Conservation (phyloP, 208 protist species). For the Wallacemonas sp. region DNA sequence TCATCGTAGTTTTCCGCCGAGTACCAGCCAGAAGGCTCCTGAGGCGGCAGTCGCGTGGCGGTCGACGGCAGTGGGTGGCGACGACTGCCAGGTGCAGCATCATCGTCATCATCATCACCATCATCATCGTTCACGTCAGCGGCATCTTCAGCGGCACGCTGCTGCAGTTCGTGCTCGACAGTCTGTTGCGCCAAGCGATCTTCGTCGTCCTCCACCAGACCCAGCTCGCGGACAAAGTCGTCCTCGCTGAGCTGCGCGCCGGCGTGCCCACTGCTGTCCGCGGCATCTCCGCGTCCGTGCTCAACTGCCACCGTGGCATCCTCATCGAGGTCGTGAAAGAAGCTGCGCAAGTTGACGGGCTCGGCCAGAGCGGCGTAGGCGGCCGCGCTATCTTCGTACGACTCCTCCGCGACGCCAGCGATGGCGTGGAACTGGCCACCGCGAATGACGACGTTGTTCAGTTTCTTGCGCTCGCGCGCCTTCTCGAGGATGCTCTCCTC, state of each 20-base stretch:
- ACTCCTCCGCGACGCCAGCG: conserved; percentile 48
- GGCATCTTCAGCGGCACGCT: conserved; percentile 52
- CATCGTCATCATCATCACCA: background rate
- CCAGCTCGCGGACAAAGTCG: conserved; percentile 66
- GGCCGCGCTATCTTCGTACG: conserved; percentile 63
- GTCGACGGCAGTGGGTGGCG: too few relatives aligned
- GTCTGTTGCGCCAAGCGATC: conserved; percentile 62
- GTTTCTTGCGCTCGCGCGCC: conserved; percentile 92
- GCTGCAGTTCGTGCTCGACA: conserved; percentile 59
- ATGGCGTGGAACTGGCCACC: conserved; percentile 91
- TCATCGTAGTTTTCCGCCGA: background rate
- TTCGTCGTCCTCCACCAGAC: conserved; percentile 76
- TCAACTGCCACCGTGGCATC: conserved; percentile 52
- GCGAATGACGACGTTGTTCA: conserved; percentile 96
- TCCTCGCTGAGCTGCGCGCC: too few relatives aligned
- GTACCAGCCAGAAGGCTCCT: background rate
- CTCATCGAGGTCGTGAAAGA: conserved; percentile 89
- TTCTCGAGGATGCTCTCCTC: conserved; percentile 97
- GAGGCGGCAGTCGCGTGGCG: too few relatives aligned
- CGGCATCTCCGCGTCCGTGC: background rate
- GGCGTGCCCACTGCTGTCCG: too few relatives aligned
- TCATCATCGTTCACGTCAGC: conserved; percentile 38
- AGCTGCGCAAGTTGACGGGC: conserved; percentile 76
- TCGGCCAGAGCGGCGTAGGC: conserved; percentile 71
- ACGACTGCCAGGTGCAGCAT: background rate